Base-by-base conservation (phyloP, 306 rosid genomes). In the Prunus armeniaca region DNA sequence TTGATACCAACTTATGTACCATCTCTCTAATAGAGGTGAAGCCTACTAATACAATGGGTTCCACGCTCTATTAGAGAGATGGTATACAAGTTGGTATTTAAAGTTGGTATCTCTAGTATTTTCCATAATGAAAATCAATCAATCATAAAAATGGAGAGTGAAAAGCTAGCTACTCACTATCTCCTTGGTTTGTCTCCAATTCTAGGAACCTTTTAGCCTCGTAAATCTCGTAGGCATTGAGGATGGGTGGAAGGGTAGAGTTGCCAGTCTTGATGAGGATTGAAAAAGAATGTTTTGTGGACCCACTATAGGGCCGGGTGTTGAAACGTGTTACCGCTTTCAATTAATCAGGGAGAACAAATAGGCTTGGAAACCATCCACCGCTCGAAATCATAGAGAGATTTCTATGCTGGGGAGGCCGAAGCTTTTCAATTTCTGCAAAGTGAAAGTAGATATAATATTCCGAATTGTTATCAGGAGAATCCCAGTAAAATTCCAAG, bases 191-290 rank as follows among this genome's bases (percentile, higher is more conserved):
- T 52, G 81, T 81, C 22, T 81, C 75, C 12, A 34, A 62, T n/a
- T 46, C 18, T 43, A 38, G 18, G 2, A 55, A n/a, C 0, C 6
- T 6, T 14, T 51, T 20, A 7, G 61, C 20, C 43, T 1, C 3
- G 57, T 57, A 79, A 12, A 81, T 0, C 83, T 88, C 93, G 4
- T 61, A 51, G 32, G 93, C 88, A 45, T 84, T 89, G 67, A 87
- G 71, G 52, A 84, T 79, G 2, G 89, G 86, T 2, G 86, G 93
- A 72, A 81, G 82, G 19, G 80, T 76, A 10, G 89, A 79, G 12
- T 77, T 67, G 0, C 70, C 19, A 8, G 25, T 56, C 14, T 24
- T 65, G 9, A 17, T 65, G 9, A 17, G 13, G 20, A 79, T 61
- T 0, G 34, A 28, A 52, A 50, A 64, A 3, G 4, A 19, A 70